These are phyloP conservation scores for Chaetomium tenue DNA, from an alignment of 495 filamentous ascomycete species.

Conservation along the genomic window DNA sequence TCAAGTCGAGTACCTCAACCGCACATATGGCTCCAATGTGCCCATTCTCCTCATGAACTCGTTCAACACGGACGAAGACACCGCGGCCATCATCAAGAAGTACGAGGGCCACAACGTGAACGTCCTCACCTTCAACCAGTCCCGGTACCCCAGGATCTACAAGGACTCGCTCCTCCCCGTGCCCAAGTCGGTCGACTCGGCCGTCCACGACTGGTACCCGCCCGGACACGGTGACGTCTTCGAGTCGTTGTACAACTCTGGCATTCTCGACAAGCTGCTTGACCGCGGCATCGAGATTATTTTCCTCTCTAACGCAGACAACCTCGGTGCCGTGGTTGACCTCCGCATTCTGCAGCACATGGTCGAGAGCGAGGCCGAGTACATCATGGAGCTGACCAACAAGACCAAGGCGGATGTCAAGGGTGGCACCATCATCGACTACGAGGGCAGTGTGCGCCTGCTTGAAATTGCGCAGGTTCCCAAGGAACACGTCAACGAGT, in stretches of 20 bases:
- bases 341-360: constrained; percentile 98
- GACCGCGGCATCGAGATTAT: constrained; percentile 93
- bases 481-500: constrained; percentile 99
- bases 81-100: constrained; percentile 99
- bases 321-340: constrained; percentile 96
- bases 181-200: constrained; percentile 83
- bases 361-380: constrained; percentile 91
- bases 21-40: constrained; percentile 94
- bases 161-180: constrained; percentile 97
- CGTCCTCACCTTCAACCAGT: constrained; percentile 99
- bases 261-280: constrained; percentile 93
- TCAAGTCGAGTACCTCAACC: constrained; percentile 99
- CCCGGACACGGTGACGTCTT: constrained; percentile 99
- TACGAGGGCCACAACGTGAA: constrained; percentile 99
- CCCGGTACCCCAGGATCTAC: constrained; percentile 91
- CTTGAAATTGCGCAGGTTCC: constrained; percentile 99
- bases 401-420: constrained; percentile 99
- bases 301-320: constrained; percentile 99
- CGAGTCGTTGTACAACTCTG: constrained; percentile 99
- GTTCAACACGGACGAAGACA: constrained; percentile 99
- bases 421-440: constrained; percentile 99
- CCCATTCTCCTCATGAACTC: constrained; percentile 99
- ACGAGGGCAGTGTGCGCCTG: constrained; percentile 91
- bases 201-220: constrained; percentile 97
- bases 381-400: constrained; percentile 99